Conservation (phyloP, 345 rosid genomes). For the Syzygium aromaticum region DNA sequence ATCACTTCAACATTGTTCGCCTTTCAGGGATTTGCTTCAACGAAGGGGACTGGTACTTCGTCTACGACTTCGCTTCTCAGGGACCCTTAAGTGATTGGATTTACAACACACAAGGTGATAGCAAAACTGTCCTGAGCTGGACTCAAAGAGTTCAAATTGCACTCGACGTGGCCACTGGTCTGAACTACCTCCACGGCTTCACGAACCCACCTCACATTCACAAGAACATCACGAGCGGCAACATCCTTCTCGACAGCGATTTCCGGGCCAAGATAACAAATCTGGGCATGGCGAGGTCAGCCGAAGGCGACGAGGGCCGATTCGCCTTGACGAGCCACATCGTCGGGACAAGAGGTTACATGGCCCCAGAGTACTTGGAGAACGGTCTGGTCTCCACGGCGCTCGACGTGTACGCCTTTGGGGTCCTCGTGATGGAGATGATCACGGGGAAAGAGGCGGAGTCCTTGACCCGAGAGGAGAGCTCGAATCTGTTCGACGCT, state of each 20-base stretch:
- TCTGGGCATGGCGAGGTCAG: slow-evolving; percentile 25
- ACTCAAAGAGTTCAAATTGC: slow-evolving; percentile 28
- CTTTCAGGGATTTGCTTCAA: slow-evolving; percentile 23
- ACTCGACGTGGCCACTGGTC: slow-evolving; percentile 35
- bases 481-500: slow-evolving; percentile 14
- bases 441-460: slow-evolving; percentile 31
- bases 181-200: slow-evolving; percentile 40
- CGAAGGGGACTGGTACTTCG: slow-evolving; percentile 22
- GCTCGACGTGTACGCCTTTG: slow-evolving; percentile 38
- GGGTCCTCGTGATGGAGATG: slow-evolving; percentile 33
- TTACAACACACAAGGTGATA: background rate
- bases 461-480: slow-evolving; percentile 11
- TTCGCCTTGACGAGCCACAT: slow-evolving; percentile 6
- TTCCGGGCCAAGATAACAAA: slow-evolving; percentile 35
- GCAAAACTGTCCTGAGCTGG: slow-evolving; percentile 9
- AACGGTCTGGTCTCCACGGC: slow-evolving; percentile 22
- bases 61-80: slow-evolving; percentile 28
- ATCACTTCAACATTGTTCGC: slow-evolving; percentile 34
- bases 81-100: slow-evolving; percentile 35
- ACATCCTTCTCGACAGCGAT: slow-evolving; percentile 19
- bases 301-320: slow-evolving; percentile 13
- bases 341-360: slow-evolving; percentile 26
- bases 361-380: slow-evolving; percentile 37
- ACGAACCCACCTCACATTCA: slow-evolving; percentile 30
- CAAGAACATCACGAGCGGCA: slow-evolving; percentile 30